A percentile compares a stretch with the other conserved stretches of the same genome.
Evolutionary conservation across 495 filamentous ascomycete species (phyloP).

Genomic region (Cercophora scortea): DNA sequence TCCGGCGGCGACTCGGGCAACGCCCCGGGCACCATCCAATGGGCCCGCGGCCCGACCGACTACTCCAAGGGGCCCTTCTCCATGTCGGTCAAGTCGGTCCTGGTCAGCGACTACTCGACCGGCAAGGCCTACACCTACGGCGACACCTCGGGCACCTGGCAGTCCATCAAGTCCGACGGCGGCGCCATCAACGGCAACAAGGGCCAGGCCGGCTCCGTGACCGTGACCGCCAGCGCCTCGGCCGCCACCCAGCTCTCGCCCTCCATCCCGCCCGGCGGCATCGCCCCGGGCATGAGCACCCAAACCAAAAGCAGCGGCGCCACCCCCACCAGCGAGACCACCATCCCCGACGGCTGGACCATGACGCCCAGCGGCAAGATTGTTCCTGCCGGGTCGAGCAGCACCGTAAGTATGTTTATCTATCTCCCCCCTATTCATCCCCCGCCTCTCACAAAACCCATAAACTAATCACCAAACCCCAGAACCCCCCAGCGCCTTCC

Average conservation of each 20-base stretch:
- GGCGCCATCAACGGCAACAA: conserved; percentile 54
- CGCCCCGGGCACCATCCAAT: conserved; percentile 67
- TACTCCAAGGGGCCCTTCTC: conserved; percentile 73
- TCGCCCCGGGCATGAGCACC: conserved; percentile 41
- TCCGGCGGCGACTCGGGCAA: conserved; percentile 73
- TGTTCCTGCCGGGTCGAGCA: conserved; percentile 45
- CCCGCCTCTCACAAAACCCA: background rate
- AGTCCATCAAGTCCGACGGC: conserved; percentile 48
- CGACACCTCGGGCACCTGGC: conserved; percentile 67
- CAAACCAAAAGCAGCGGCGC: conserved; percentile 30
- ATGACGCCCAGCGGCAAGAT: conserved; percentile 65
- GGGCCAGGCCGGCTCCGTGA: conserved; percentile 40
- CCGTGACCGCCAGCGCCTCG: conserved; percentile 33
- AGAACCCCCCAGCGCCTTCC: too few relatives aligned
- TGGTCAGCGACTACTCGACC: conserved; percentile 83
- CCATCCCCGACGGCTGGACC: conserved; percentile 65
- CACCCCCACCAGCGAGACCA: conserved; percentile 14
- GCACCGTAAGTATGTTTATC: conserved; percentile 19
- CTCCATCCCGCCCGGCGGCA: conserved; percentile 48
- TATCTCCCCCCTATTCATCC: background rate
- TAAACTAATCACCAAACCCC: background rate
- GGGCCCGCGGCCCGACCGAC: conserved; percentile 78
- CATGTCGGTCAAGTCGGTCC: conserved; percentile 74
- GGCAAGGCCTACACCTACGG: conserved; percentile 74
- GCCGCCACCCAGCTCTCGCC: conserved; percentile 24